Base-by-base conservation (phyloP, 352 stramenopile genomes). In the Phytopythium litorale region DNA sequence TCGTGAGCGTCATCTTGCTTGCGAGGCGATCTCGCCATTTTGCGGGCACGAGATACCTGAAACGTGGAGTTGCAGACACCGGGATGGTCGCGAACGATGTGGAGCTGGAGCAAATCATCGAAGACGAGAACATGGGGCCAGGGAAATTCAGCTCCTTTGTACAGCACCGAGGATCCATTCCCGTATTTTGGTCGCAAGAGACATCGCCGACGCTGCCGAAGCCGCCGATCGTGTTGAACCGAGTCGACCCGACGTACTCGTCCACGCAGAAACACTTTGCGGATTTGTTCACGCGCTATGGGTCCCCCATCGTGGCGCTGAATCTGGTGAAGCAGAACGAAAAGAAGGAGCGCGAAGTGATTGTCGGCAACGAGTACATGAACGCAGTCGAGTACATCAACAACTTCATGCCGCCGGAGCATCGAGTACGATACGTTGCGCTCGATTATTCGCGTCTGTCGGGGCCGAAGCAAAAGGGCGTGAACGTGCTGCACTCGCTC, bases 131-230 rank as follows among this genome's bases (percentile, higher is more conserved):
- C 56, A 97, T 78, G 89, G 84, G 84, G 1, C 93, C 75, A 54
- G 94, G 80, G 19, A 97, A 97, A 21, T 98, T 99, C 67, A 98
- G 90, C 21, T 97, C 89, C 3, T 99, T 97, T 66, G 84, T 99
- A 45, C 98, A 99, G 75, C 94, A 99, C 55, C 91, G 98, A 37
- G 98, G 98, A 6, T 99, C 94, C 4, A 99, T 99, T 72, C 98
- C 98, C n/a, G 98, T 98, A 0, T 99, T 98, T 70, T 99, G 98
- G 98, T 98, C 96, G 0, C 98, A 99, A 73, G 97, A 99, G 64
- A 98, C 92, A 6, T 98, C 85, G 37, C 94, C 98, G 7, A 99
- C 97, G 8, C 89, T 99, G 51, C 97, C 98, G 2, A 99, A 99
- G 68, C 98, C 98, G 4, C 97, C 97, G 0, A 99, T 99, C 48